phyloP scores from a whole-genome alignment of 805 yeast genomes.

The Citeromyces nyonsensis region DNA sequence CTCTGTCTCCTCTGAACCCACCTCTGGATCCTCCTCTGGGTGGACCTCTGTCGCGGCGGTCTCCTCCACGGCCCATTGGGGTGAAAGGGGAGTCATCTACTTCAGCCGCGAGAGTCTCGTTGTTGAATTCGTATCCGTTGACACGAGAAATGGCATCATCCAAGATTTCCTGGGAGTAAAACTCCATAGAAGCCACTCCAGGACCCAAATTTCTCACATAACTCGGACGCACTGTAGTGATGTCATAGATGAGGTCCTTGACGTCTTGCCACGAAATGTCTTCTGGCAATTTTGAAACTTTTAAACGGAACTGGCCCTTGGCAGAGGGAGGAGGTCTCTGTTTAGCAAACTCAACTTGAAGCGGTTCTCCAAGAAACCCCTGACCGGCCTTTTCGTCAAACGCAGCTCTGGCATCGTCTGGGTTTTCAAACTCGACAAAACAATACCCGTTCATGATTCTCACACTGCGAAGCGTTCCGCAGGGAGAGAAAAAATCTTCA shows the following conservation, averaged over 20 bases:
- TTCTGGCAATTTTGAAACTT: slow-evolving; percentile 56
- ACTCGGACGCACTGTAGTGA: slow-evolving; percentile 45
- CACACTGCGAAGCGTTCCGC: slow-evolving; percentile 55
- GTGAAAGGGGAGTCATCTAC: slow-evolving; percentile 56
- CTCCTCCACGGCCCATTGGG: slow-evolving; percentile 15
- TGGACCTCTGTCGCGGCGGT: slow-evolving; percentile 23
- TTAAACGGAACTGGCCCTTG: slow-evolving; percentile 62
- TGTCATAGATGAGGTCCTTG: slow-evolving; percentile 80
- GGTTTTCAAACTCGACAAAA: slow-evolving; percentile 69
- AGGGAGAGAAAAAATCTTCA: slow-evolving; percentile 50
- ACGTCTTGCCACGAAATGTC: slow-evolving; percentile 78
- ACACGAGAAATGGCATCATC: slow-evolving; percentile 59
- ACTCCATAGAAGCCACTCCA: slow-evolving; percentile 35
- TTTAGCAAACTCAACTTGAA: slow-evolving; percentile 38
- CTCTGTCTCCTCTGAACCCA: slow-evolving; percentile 28
- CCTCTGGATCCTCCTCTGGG: slow-evolving; percentile 22
- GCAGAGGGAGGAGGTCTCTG: slow-evolving; percentile 35
- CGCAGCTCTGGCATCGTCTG: slow-evolving; percentile 36
- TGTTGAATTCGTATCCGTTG: slow-evolving; percentile 59
- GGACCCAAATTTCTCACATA: slow-evolving; percentile 35
- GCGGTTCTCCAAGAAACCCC: slow-evolving; percentile 31
- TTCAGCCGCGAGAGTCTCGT: slow-evolving; percentile 53
- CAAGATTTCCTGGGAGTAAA: slow-evolving; percentile 55
- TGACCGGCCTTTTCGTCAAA: slow-evolving; percentile 26
- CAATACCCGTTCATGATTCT: slow-evolving; percentile 75